These are phyloP conservation scores for Wickerhamiella allomyrinae DNA, from an alignment of 805 yeast species.

Conservation along the genomic window DNA sequence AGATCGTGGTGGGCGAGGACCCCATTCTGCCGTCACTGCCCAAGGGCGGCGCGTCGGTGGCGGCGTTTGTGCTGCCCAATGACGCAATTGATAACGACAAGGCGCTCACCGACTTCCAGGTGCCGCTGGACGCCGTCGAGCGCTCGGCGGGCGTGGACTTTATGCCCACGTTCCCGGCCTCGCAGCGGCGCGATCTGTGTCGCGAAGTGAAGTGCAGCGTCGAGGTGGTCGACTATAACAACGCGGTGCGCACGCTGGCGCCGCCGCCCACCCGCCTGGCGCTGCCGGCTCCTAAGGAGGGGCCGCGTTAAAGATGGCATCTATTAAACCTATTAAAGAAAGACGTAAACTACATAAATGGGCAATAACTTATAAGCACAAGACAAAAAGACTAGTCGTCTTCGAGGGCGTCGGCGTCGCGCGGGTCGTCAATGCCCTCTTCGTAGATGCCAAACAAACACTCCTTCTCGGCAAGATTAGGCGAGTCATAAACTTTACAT, in stretches of 20 bases:
- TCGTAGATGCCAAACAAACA: slow-evolving; percentile 91
- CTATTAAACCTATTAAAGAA: no score
- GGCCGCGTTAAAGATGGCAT: background rate
- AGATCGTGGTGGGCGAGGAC: slow-evolving; percentile 72
- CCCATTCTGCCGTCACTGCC: slow-evolving; percentile 23
- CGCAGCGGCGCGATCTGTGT: slow-evolving; percentile 52
- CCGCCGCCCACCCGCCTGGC: slow-evolving; percentile 2
- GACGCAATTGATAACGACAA: slow-evolving; percentile 56
- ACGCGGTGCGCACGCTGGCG: slow-evolving; percentile 20
- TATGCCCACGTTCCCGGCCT: slow-evolving; percentile 49
- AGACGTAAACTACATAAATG: no score
- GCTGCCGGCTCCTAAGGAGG: background rate
- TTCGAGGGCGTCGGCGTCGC: slow-evolving; percentile 65
- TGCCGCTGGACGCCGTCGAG: slow-evolving; percentile 82
- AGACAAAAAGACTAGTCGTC: slow-evolving; percentile 16
- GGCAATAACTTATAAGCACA: background rate
- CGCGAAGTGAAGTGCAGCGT: slow-evolving; percentile 71
- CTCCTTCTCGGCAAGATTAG: slow-evolving; percentile 91
- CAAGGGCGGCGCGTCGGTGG: slow-evolving; percentile 47
- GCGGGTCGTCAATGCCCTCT: slow-evolving; percentile 94
- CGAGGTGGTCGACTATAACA: slow-evolving; percentile 45
- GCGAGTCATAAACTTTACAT: slow-evolving; percentile 91
- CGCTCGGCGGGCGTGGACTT: slow-evolving; percentile 75
- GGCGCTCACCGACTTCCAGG: slow-evolving; percentile 63
- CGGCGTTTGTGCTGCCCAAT: slow-evolving; percentile 89